Conservation (phyloP, 2,329 filamentous ascomycete species). For the Bipolaris zeicola region DNA sequence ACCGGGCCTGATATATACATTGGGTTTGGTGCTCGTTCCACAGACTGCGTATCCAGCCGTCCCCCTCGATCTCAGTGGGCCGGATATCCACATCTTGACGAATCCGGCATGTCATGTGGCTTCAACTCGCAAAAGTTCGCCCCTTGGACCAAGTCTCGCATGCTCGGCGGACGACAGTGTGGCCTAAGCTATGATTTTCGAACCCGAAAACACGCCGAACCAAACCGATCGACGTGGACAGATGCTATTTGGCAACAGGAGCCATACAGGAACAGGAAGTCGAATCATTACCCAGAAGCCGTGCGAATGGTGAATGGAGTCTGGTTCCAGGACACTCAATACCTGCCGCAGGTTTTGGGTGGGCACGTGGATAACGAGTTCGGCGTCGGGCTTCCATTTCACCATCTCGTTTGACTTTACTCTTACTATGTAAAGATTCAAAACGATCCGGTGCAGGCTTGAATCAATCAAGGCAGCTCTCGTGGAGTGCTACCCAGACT, state of each 20-base stretch:
- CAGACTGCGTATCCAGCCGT: conserved; percentile 47
- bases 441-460: neutral
- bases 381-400: neutral
- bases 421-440: neutral
- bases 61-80: conserved; percentile 48
- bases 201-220: conserved; percentile 39
- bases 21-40: conserved; percentile 46
- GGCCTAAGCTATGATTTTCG: conserved; percentile 45
- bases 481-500: conserved; percentile 47
- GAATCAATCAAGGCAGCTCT: conserved; percentile 34
- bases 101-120: conserved; percentile 17
- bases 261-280: conserved; percentile 21
- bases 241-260: conserved; percentile 40
- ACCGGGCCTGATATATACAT: conserved; percentile 56
- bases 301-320: conserved; percentile 31
- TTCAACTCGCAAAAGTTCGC: conserved; percentile 22
- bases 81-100: conserved; percentile 39
- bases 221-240: conserved; percentile 36
- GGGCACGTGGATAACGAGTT: conserved; percentile 4
- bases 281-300: conserved; percentile 31
- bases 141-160: conserved; percentile 21
- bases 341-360: conserved; percentile 15
- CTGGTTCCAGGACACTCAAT: conserved; percentile 33
- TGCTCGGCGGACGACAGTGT: conserved; percentile 23
- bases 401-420: neutral